phyloP scores from a whole-genome alignment of 805 yeast species.

The Maudiozyma saulgeensis region DNA sequence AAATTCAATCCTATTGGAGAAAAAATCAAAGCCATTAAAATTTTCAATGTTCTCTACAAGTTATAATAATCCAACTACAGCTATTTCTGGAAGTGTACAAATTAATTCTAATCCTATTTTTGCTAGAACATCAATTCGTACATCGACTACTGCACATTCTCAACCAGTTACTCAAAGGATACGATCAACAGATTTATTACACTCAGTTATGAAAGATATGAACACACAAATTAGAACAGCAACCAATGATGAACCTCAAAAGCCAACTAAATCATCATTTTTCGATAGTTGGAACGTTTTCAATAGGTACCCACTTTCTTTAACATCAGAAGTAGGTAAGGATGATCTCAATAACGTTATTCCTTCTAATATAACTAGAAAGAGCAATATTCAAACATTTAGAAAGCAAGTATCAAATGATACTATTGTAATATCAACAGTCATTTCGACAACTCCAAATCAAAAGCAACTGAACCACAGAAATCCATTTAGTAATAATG shows the following conservation, averaged over 20 bases:
- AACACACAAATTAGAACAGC: not conserved
- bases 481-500: not conserved
- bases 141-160: not conserved
- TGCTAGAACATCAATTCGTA: not conserved
- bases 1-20: not conserved
- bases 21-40: conserved; percentile 2
- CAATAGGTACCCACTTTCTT: conserved; percentile 3
- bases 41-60: conserved; percentile 4
- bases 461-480: not conserved
- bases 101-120: conserved; percentile 3
- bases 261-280: conserved; percentile 5
- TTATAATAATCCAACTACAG: not conserved
- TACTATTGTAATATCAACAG: conserved; percentile 3
- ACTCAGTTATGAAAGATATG: conserved; percentile 2
- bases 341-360: not conserved
- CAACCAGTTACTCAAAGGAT: not conserved
- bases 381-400: not conserved
- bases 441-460: not conserved
- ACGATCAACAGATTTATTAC: conserved; percentile 10
- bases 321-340: conserved; percentile 4
- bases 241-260: not conserved
- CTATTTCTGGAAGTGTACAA: conserved; percentile 1
- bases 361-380: not conserved
- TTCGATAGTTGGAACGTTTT: conserved; percentile 16
- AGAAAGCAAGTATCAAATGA: conserved; percentile 1